These are phyloP conservation scores for Vitis rotundifolia DNA, from an alignment of 164 flowering plant species.

Conservation along the genomic window DNA sequence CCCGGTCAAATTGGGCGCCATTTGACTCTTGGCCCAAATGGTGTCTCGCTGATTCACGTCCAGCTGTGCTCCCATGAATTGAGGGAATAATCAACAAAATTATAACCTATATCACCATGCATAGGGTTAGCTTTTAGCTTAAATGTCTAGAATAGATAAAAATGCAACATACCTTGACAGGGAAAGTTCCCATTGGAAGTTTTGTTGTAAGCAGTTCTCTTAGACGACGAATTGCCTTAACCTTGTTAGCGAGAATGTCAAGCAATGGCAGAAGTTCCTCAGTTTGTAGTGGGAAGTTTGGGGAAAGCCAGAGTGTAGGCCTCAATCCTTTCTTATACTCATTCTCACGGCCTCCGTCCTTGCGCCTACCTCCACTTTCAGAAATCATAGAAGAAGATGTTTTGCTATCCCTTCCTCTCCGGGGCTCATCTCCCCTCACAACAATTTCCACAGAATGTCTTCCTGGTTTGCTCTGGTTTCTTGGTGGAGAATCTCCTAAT, in stretches of 20 bases:
- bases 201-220: slow-evolving; percentile 94
- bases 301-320: slow-evolving; percentile 96
- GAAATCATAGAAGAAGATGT: slow-evolving; percentile 41
- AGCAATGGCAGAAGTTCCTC: slow-evolving; percentile 95
- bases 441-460: slow-evolving; percentile 76
- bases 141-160: background rate
- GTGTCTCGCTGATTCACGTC: too few species aligned
- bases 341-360: slow-evolving; percentile 67
- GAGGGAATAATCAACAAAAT: too few species aligned
- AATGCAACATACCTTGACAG: slow-evolving; percentile 71
- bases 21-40: too few species aligned
- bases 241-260: slow-evolving; percentile 96
- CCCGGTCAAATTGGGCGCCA: too few species aligned
- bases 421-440: slow-evolving; percentile 51
- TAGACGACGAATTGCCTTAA: slow-evolving; percentile 90
- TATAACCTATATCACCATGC: too few species aligned
- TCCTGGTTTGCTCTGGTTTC: slow-evolving; percentile 55
- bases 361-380: slow-evolving; percentile 49
- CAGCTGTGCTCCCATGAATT: too few species aligned
- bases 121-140: too few species aligned
- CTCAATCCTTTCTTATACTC: slow-evolving; percentile 97
- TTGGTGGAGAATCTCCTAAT: slow-evolving; percentile 67
- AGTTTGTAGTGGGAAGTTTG: slow-evolving; percentile 76
- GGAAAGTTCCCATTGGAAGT: slow-evolving; percentile 92
- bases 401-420: slow-evolving; percentile 50